Evolutionary conservation across 495 filamentous ascomycete genomes (phyloP), one percentile per base, ranked within the genome.

Genomic region (Evansstolkia leycettana): DNA sequence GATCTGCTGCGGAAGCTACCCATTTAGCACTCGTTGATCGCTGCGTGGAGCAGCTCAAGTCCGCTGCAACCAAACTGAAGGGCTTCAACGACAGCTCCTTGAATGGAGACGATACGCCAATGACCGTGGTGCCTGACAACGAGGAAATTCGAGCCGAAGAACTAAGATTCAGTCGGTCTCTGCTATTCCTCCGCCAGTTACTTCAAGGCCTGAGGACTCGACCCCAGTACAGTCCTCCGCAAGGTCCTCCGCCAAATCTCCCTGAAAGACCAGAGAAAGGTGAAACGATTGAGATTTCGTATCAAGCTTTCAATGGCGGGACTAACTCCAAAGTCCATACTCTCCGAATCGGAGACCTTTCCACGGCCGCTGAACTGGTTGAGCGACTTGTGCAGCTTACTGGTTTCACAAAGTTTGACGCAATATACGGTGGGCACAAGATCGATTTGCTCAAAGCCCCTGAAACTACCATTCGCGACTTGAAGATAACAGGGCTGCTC

Each of bases 1-100:
- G 52, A 11, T 63, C 65, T 14, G 65, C 70, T 5, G 58, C 72
- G 14, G 72, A 82, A 41, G 65, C 68, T 12, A 80, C 88, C n/a
- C 87, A 94, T 54, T 65, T 89, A 37, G 66, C 70, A 7, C 64
- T 94, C 9, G 83, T 85, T 12, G 67, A 81, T 42, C 76, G 83
- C 31, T 94, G 87, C 45, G 69, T 92, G 8, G 57, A 68, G 11
- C 82, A 90, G 48, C 65, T 94, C 7, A 78, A 74, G 24, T 61
- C 65, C 1, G 76, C 82, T n/a, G 82, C 82, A 8, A 54, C 63
- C 11, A 71, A 60, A 29, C 41, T 88, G 42, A 80, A 71, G 39
- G 36, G 50, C 3, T 64, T 64, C 32, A 49, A 35, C 30, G 57
- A 66, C 35, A 57, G 52, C 3, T 47, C 42, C n/a, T 40, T 57